A percentile compares a stretch with the other conserved stretches of the same genome.
Evolutionary conservation across 495 filamentous ascomycete species (phyloP).

Genomic region (Staphylotrichum tortipilum): DNA sequence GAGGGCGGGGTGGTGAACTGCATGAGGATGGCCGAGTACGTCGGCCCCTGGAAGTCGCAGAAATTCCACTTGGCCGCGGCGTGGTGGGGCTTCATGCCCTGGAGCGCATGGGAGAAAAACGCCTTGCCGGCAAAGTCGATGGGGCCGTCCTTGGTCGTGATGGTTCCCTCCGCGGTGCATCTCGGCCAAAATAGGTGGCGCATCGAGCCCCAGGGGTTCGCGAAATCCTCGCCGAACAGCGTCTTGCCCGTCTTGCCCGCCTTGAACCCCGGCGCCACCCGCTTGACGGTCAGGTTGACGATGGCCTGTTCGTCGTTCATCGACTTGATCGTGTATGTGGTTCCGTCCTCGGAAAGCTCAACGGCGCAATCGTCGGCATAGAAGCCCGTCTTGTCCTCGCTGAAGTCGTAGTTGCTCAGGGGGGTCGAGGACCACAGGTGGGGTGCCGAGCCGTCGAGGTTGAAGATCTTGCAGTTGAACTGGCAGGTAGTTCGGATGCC

Average conservation of each 20-base stretch:
- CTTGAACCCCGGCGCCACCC: conserved; percentile 69
- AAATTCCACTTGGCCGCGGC: conserved; percentile 94
- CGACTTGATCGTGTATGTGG: conserved; percentile 76
- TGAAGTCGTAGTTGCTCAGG: conserved; percentile 69
- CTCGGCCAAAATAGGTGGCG: conserved; percentile 89
- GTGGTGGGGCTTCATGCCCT: conserved; percentile 99
- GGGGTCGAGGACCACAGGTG: conserved; percentile 75
- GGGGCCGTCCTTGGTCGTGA: conserved; percentile 75
- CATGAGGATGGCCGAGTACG: conserved; percentile 85
- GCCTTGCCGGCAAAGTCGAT: conserved; percentile 73
- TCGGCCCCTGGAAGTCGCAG: conserved; percentile 79
- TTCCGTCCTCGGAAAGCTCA: conserved; percentile 75
- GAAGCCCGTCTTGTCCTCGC: conserved; percentile 71
- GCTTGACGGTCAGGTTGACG: conserved; percentile 76
- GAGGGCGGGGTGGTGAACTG: conserved; percentile 92
- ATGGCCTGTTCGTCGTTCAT: conserved; percentile 64
- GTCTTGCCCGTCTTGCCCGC: conserved; percentile 80
- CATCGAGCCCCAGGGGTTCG: conserved; percentile 86
- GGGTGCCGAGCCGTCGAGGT: conserved; percentile 53
- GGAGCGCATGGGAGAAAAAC: conserved; percentile 72
- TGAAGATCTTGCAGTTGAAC: conserved; percentile 88
- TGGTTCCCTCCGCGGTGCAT: conserved; percentile 67
- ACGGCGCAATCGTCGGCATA: conserved; percentile 75
- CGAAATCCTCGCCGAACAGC: conserved; percentile 73
- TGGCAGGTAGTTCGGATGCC: conserved; percentile 84